A percentile compares a stretch with the other conserved stretches of the same genome.
phyloP scores from a whole-genome alignment of 2,329 filamentous ascomycete genomes.

The Colletotrichum abscissum region DNA sequence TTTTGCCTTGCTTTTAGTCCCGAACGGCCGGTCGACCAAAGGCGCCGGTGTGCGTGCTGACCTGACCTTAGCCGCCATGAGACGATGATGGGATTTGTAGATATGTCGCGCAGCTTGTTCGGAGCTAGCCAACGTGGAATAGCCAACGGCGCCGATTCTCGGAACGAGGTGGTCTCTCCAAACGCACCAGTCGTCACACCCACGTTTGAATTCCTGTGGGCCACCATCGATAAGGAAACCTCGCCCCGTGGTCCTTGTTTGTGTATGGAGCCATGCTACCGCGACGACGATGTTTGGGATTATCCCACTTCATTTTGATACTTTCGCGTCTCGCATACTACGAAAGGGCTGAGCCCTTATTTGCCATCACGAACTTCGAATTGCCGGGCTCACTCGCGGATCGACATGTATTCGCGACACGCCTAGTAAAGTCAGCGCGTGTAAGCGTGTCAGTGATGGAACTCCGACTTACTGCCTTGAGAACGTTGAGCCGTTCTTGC shows the following conservation, averaged over 20 bases:
- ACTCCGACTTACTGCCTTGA: conserved; percentile 66
- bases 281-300: conserved; percentile 29
- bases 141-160: conserved; percentile 10
- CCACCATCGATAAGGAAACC: conserved; percentile 31
- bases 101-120: conserved; percentile 22
- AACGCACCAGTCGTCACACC: conserved; percentile 27
- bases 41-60: conserved; percentile 4
- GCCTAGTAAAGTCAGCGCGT: conserved; percentile 48
- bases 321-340: conserved; percentile 16
- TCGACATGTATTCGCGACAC: conserved; percentile 64
- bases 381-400: conserved; percentile 41
- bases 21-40: conserved; percentile 25
- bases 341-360: conserved; percentile 33
- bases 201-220: conserved; percentile 33
- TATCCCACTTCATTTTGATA: conserved; percentile 30
- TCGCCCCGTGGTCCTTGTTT: conserved; percentile 29
- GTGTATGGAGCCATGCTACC: conserved; percentile 10
- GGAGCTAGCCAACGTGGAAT: not conserved
- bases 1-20: conserved; percentile 16
- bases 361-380: conserved; percentile 5
- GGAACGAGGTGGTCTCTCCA: conserved; percentile 16
- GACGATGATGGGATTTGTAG: not conserved
- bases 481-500: conserved; percentile 76
- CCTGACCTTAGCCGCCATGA: conserved; percentile 3
- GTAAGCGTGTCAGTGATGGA: not conserved